These are phyloP conservation scores for Trichoderma simmonsii DNA, from an alignment of 2,329 filamentous ascomycete genomes.

Conservation along the genomic window DNA sequence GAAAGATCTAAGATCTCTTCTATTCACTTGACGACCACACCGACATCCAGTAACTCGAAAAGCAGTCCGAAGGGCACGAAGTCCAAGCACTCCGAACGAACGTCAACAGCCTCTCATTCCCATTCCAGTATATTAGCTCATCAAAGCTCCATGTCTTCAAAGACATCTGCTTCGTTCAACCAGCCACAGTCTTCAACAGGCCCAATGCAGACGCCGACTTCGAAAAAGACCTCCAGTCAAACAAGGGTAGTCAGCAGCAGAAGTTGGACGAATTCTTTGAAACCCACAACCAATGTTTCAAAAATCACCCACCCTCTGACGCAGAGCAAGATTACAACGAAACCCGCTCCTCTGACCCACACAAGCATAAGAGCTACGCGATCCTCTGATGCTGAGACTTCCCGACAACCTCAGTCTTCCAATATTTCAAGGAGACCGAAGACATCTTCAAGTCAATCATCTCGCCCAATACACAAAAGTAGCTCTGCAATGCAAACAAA, in stretches of 20 bases:
- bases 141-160: neutral
- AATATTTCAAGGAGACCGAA: neutral
- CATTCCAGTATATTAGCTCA: neutral
- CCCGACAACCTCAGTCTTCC: neutral
- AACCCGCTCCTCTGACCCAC: neutral
- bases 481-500: neutral
- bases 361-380: neutral
- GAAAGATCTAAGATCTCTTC: neutral
- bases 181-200: neutral
- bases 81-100: neutral
- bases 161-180: neutral
- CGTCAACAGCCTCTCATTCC: neutral
- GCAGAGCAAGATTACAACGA: neutral
- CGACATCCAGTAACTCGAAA: neutral
- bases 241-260: neutral
- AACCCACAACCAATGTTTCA: neutral
- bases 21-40: neutral
- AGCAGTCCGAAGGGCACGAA: neutral
- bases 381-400: neutral
- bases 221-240: neutral
- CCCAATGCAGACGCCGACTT: neutral
- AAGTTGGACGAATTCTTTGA: neutral
- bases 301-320: neutral
- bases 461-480: neutral
- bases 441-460: neutral